Evolutionary conservation across 148 eudicot genomes (phyloP).

Genomic region (Pouteria glomerata): DNA sequence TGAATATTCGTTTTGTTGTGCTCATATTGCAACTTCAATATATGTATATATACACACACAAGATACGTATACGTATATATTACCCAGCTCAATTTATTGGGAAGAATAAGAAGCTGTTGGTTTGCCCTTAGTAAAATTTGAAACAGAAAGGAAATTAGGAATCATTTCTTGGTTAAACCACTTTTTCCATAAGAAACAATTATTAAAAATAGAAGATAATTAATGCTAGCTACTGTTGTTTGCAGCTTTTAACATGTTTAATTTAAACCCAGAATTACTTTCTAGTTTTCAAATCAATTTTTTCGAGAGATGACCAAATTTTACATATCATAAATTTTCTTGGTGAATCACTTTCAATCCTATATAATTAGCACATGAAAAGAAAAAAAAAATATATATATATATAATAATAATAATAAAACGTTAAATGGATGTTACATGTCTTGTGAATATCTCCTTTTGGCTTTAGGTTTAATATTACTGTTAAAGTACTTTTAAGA

Average conservation of each 20-base stretch:
- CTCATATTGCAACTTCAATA: no score
- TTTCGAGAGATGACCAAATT: background rate
- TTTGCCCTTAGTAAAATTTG: background rate
- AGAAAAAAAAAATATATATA: no score
- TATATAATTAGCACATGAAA: no score
- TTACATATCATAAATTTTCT: no score
- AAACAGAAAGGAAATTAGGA: background rate
- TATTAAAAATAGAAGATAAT: no score
- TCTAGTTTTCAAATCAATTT: background rate
- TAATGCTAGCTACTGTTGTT: background rate
- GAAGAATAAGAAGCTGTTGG: background rate
- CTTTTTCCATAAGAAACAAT: background rate
- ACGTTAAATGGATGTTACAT: background rate
- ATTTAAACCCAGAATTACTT: background rate
- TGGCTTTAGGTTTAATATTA: no score
- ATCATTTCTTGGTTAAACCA: background rate
- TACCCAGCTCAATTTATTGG: background rate
- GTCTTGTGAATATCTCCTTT: background rate
- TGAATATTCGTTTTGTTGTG: background rate
- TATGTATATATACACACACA: background rate
- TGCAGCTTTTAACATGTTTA: background rate
- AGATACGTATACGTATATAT: background rate
- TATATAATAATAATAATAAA: no score
- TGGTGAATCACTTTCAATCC: background rate
- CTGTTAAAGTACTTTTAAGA: no score